Base-by-base conservation (phyloP, 345 rosid genomes). In the Cardamine chenopodiifolia region DNA sequence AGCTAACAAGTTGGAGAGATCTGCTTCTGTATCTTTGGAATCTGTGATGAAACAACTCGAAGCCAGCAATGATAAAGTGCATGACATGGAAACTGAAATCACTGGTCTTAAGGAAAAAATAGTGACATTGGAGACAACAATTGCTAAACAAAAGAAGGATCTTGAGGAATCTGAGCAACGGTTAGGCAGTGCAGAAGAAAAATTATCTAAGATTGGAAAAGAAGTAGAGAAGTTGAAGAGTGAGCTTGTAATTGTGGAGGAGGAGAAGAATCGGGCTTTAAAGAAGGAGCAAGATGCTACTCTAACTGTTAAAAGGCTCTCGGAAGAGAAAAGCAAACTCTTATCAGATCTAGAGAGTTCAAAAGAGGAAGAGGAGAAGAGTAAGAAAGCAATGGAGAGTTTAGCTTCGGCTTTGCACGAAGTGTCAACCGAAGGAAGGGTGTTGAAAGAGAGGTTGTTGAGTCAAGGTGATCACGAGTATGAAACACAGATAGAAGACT, bases 331-430 rank as follows among this genome's bases (percentile, higher is more conserved):
- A 74, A 83, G 82, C 81, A 85, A 85, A 54, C 92, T 90, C 28
- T 83, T 90, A 37, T 80, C 83, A 42, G 94, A 95, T 28, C 68
- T 92, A 70, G 90, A 90, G 75, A 86, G 59, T 70, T 84, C 92
- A 26, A 86, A 80, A 79, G 90, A 86, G 18, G 97, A 92, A 84
- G 98, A 92, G 64, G 96, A 90, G 81, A 95, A 87, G 89, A 89
- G 92, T 88, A 92, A 95, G 84, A 89, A 89, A 84, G 99, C 97
- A 40, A 92, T 90, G 93, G 99, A 95, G 82, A 95, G 88, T 62
- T 86, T 95, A 72, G 97, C 99, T 70, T 90, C 96, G 2, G 97
- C 99, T 14, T 84, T 95, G 29, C 99, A 92, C 52, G 99, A 95
- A 84, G 97, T 89, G 25, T 92, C 97, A 1, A 83, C 86, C 13